Evolutionary conservation across 83 land plant genomes (phyloP).

Genomic region (Isoetes engelmannii): DNA sequence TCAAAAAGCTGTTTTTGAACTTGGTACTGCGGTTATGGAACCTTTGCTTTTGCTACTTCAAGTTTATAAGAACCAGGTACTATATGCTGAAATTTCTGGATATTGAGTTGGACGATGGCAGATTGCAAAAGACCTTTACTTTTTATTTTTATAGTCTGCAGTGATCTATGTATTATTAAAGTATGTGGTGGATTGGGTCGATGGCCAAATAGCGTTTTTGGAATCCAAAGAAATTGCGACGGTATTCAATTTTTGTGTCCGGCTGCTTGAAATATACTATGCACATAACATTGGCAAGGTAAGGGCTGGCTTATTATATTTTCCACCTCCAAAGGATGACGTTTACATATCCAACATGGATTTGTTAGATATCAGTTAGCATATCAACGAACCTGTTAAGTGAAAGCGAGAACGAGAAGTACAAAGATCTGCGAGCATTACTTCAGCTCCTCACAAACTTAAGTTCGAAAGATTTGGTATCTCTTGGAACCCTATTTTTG

Average conservation of each 20-base stretch:
- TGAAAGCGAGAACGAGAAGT: constrained; percentile 80
- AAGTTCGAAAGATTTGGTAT: constrained; percentile 94
- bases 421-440: constrained; percentile 90
- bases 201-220: constrained; percentile 78
- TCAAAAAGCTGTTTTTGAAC: constrained; percentile 80
- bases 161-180: constrained; percentile 87
- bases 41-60: constrained; percentile 63
- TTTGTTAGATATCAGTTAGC: constrained; percentile 57
- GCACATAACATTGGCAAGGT: constrained; percentile 96
- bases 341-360: not conserved
- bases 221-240: constrained; percentile 69
- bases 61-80: constrained; percentile 84
- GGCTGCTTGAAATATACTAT: constrained; percentile 76
- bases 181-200: constrained; percentile 90
- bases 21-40: constrained; percentile 65
- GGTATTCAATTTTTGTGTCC: constrained; percentile 70
- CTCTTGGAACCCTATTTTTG: not conserved
- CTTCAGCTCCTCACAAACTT: constrained; percentile 79
- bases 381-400: constrained; percentile 54
- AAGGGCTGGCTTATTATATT: not conserved
- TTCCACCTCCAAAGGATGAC: not conserved
- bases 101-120: not conserved
- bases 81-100: not conserved
- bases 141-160: constrained; percentile 45
- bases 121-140: not conserved